phyloP scores from a whole-genome alignment of 345 rosid species.

The Eucalyptus pauciflora region DNA sequence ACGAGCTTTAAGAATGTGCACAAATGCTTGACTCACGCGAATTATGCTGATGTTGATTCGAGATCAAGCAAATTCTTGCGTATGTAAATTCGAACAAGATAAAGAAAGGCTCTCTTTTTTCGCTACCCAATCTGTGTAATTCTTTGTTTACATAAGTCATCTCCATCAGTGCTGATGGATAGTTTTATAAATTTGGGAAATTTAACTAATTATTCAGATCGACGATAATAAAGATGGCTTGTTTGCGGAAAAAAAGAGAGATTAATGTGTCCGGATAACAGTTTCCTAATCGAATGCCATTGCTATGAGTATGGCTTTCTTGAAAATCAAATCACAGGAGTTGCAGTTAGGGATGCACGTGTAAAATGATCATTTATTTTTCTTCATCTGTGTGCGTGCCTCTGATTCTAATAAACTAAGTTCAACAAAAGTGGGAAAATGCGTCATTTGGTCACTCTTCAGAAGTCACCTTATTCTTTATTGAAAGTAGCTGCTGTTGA shows the following conservation, averaged over 20 bases:
- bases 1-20: background rate
- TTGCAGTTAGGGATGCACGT: background rate
- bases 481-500: background rate
- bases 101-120: background rate
- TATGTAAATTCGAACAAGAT: background rate
- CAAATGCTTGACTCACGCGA: background rate
- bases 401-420: background rate
- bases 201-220: background rate
- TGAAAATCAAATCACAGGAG: background rate
- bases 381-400: background rate
- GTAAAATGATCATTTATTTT: background rate
- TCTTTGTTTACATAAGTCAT: background rate
- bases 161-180: background rate
- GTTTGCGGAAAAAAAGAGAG: background rate
- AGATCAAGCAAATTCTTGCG: background rate
- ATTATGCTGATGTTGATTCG: background rate
- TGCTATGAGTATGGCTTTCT: background rate
- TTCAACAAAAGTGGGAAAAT: background rate
- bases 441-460: background rate
- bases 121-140: background rate
- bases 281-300: background rate
- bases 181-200: no score
- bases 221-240: rapidly evolving
- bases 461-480: rapidly evolving
- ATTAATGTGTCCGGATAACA: background rate